phyloP scores from a whole-genome alignment of 306 rosid species.

The Corylus americana region DNA sequence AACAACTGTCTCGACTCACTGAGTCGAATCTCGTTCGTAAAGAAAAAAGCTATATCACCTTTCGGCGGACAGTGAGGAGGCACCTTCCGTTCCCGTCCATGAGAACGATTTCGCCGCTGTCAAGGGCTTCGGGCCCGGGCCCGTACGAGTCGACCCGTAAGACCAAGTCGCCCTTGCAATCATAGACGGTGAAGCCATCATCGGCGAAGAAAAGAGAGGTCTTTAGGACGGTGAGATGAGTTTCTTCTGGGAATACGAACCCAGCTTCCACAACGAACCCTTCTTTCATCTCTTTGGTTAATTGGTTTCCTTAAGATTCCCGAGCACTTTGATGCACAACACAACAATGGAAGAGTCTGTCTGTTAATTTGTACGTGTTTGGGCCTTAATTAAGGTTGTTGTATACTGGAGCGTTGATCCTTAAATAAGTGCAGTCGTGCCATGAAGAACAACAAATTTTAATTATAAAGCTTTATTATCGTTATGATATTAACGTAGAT shows the following conservation, averaged over 20 bases:
- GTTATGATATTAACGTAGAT: no score
- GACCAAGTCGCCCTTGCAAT: constrained; percentile 63
- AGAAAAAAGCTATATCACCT: constrained; percentile 39
- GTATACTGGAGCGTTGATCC: no score
- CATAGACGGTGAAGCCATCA: constrained; percentile 83
- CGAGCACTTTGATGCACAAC: not conserved
- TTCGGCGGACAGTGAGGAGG: constrained; percentile 85
- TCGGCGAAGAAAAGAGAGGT: constrained; percentile 81
- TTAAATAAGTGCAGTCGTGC: no score
- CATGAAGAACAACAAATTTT: no score
- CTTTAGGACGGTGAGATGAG: constrained; percentile 69
- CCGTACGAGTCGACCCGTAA: constrained; percentile 85
- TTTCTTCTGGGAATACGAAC: constrained; percentile 56
- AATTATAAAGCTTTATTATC: no score
- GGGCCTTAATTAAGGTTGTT: no score
- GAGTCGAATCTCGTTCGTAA: no score
- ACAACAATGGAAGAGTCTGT: not conserved
- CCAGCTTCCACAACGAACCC: constrained; percentile 48
- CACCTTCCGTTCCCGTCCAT: constrained; percentile 83
- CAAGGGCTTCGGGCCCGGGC: constrained; percentile 42
- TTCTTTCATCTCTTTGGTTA: constrained; percentile 36
- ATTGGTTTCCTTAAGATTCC: not conserved
- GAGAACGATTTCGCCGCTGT: constrained; percentile 72
- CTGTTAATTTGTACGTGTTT: no score
- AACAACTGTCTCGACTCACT: no score